Percentiles rank a stretch among this genome's conserved stretches.
phyloP scores from a whole-genome alignment of 2,329 filamentous ascomycete species.

The Penicillium sp. region DNA sequence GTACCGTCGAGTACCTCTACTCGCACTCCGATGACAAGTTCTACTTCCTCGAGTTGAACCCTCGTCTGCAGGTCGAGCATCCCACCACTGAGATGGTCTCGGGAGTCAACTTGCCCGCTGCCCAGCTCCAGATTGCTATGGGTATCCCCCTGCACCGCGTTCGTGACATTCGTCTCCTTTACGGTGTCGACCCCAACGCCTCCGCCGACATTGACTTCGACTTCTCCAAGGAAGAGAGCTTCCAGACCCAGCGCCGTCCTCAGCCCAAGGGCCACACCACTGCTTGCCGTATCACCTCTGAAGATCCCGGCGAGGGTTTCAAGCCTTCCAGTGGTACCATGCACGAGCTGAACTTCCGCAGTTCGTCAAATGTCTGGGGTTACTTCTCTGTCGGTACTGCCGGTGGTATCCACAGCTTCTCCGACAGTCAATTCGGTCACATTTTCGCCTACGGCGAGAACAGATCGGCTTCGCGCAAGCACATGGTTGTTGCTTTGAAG shows the following conservation, averaged over 20 bases:
- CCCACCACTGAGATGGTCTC: slow-evolving; percentile 99
- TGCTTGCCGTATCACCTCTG: slow-evolving; percentile 97
- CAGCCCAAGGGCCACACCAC: slow-evolving; percentile 96
- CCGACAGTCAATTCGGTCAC: slow-evolving; percentile 97
- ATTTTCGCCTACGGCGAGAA: slow-evolving; percentile 99
- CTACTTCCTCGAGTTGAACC: slow-evolving; percentile 98
- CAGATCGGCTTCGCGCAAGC: slow-evolving; percentile 90
- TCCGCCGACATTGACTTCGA: slow-evolving; percentile 91
- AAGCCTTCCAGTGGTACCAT: slow-evolving; percentile 99
- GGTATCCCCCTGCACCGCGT: slow-evolving; percentile 94
- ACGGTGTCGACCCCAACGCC: slow-evolving; percentile 89
- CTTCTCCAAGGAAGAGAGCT: slow-evolving; percentile 82
- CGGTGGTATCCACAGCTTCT: slow-evolving; percentile 98
- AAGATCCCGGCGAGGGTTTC: slow-evolving; percentile 98
- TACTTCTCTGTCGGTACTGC: slow-evolving; percentile 98
- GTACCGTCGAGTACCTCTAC: slow-evolving; percentile 98
- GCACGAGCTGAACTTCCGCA: slow-evolving; percentile 98
- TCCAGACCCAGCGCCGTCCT: slow-evolving; percentile 81
- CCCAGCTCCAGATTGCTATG: slow-evolving; percentile 98
- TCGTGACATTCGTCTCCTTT: slow-evolving; percentile 91
- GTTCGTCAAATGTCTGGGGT: slow-evolving; percentile 98
- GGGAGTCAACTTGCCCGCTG: slow-evolving; percentile 93
- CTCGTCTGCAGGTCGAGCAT: slow-evolving; percentile 98
- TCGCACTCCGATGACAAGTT: slow-evolving; percentile 98
- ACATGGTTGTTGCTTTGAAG: slow-evolving; percentile 98